phyloP scores from a whole-genome alignment of 768 basidiomycete species.

The Lentinula edodes region DNA sequence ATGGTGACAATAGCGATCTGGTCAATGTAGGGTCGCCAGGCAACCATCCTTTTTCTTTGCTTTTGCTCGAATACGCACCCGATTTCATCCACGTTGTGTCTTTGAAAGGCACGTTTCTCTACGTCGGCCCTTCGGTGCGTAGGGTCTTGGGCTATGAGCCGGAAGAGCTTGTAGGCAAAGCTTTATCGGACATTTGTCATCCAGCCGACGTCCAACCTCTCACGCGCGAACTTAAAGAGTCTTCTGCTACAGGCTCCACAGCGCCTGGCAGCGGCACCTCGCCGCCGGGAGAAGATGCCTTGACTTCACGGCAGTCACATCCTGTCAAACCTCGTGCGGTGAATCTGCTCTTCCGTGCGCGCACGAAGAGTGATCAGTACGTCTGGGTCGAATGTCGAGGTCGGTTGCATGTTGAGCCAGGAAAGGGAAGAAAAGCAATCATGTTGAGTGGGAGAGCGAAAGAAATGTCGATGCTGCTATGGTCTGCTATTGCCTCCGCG shows the following conservation, averaged over 20 bases:
- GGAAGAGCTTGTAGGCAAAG: conserved; percentile 73
- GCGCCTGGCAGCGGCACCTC: not conserved
- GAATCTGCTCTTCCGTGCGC: conserved; percentile 81
- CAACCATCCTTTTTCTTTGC: conserved; percentile 46
- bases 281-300: not conserved
- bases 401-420: conserved; percentile 83
- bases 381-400: conserved; percentile 94
- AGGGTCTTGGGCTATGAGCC: conserved; percentile 84
- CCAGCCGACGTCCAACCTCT: conserved; percentile 87
- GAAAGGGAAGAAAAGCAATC: conserved; percentile 92
- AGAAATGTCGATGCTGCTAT: conserved; percentile 56
- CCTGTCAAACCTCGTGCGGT: conserved; percentile 48
- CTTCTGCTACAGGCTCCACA: conserved; percentile 22
- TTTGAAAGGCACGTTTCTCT: conserved; percentile 88
- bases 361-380: conserved; percentile 57
- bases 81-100: conserved; percentile 92
- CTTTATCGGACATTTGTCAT: conserved; percentile 79
- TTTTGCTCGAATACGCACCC: conserved; percentile 56
- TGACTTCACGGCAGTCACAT: conserved; percentile 6
- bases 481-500: conserved; percentile 49
- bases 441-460: conserved; percentile 79
- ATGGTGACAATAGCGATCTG: not conserved
- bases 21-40: conserved; percentile 19
- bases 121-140: conserved; percentile 79
- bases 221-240: conserved; percentile 87